Evolutionary conservation across 2,329 filamentous ascomycete species (phyloP), one percentile per base, ranked within the genome.

Genomic region (Hypoxylon sp.): DNA sequence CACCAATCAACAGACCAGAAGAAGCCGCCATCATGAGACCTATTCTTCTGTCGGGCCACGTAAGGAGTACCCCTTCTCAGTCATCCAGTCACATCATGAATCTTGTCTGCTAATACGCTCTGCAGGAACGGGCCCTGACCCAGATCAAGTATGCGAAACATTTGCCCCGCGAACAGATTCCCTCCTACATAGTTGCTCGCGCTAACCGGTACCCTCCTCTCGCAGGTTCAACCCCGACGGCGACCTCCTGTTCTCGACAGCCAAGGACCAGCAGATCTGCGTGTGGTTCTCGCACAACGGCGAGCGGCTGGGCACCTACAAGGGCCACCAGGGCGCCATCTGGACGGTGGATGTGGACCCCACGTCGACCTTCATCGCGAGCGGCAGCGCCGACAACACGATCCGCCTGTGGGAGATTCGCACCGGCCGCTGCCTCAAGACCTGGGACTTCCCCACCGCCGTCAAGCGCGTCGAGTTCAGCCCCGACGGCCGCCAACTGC

Each of bases 261-360:
- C 92, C 69, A 98, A 98, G 81, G 94, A 98, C 79, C 94, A 97
- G 80, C 87, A 96, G 74, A 92, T 97, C 72, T 97, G 94, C 83
- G 94, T 87, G 66, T 99, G 95, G 95, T 98, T 87, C 80, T 89
- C 92, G 66, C 92, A 96, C 81, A 99, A 99, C 78, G 95, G 95
- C 80, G 95, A 99, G 83, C 90, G 95, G 72, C 85, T 98, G 72
- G 95, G 95, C 72, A 95, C 94, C 70, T 99, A 98, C 82, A 88
- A 91, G 75, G 95, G 95, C 77, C 95, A 99, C 80, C 90, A 96
- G 78, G 95, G 95, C 79, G 94, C 95, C 71, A 90, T 99, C 81
- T 99, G 95, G 95, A 97, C 95, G 63, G 90, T 99, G 78, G 95
- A 99, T 75, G 89, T 97, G 73, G 91, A 97, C 80, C 93, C 94